Evolutionary conservation across 2,329 filamentous ascomycete genomes (phyloP).

Genomic region (Lachnellula hyalina): DNA sequence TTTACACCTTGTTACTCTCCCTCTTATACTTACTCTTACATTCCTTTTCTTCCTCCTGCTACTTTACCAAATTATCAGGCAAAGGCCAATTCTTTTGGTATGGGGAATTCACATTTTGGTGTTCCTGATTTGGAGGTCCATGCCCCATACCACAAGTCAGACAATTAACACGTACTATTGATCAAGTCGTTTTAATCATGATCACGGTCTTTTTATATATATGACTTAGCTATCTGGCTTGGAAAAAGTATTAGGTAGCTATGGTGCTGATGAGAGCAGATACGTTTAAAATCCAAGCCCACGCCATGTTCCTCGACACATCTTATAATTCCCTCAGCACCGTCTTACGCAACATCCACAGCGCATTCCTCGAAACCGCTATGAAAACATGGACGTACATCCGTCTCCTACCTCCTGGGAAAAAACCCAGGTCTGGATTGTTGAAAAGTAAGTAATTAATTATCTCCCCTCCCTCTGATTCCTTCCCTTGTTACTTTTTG

Average conservation of each 20-base stretch:
- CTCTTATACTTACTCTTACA: not conserved
- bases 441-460: slow-evolving; percentile 37
- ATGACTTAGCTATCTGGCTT: too few species aligned
- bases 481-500: too few species aligned
- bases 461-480: too few species aligned
- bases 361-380: slow-evolving; percentile 72
- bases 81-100: too few species aligned
- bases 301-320: slow-evolving; percentile 78
- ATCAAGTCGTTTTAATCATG: not conserved
- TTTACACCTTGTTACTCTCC: slow-evolving; percentile 2
- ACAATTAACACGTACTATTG: not conserved
- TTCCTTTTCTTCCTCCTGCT: not conserved
- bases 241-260: too few species aligned
- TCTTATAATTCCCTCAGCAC: slow-evolving; percentile 65
- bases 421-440: slow-evolving; percentile 54
- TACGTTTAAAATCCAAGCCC: slow-evolving; percentile 78
- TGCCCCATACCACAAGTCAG: too few species aligned
- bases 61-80: not conserved
- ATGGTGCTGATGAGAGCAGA: slow-evolving; percentile 33
- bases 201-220: too few species aligned
- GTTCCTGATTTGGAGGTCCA: too few species aligned
- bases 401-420: slow-evolving; percentile 50
- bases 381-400: slow-evolving; percentile 65
- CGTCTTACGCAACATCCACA: slow-evolving; percentile 68
- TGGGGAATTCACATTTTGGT: too few species aligned